phyloP scores from a whole-genome alignment of 202 grass and related monocot genomes.

The Saccharum hybrid region DNA sequence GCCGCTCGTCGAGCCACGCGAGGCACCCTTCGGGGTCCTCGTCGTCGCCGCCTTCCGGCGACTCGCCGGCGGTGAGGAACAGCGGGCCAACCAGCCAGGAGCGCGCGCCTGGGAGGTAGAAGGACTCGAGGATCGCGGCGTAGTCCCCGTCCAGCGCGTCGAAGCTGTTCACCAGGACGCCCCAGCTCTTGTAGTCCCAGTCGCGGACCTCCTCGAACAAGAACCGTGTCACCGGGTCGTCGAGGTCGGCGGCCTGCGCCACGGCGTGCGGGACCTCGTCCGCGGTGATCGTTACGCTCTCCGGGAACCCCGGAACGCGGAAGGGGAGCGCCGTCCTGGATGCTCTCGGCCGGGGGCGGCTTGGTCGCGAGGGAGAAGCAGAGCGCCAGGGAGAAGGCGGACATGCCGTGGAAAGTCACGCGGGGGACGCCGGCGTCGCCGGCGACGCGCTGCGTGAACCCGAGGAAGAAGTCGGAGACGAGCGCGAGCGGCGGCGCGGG shows the following conservation, averaged over 20 bases:
- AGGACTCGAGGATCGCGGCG: conserved; percentile 47
- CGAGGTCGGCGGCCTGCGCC: conserved; percentile 41
- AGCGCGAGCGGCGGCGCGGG: conserved; percentile 40
- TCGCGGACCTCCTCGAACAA: conserved; percentile 39
- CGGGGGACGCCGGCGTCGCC: conserved; percentile 46
- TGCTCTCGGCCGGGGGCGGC: conserved; percentile 19
- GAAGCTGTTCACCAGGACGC: conserved; percentile 77
- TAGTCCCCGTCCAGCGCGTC: conserved; percentile 54
- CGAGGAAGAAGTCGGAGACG: conserved; percentile 83
- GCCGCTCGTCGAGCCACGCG: conserved; percentile 52
- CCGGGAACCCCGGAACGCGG: conserved; percentile 44
- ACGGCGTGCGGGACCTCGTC: conserved; percentile 44
- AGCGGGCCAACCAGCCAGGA: conserved; percentile 68
- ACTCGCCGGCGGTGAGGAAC: conserved; percentile 30
- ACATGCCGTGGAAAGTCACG: conserved; percentile 66
- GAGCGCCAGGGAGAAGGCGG: conserved; percentile 57
- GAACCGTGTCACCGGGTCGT: conserved; percentile 48
- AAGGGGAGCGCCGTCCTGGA: background rate
- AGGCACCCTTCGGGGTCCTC: conserved; percentile 63
- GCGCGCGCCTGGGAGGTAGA: conserved; percentile 50
- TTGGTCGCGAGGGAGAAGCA: conserved; percentile 41
- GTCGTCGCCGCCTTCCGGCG: background rate
- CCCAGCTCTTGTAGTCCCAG: conserved; percentile 46
- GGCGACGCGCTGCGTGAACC: conserved; percentile 50
- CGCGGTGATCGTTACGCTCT: conserved; percentile 38